phyloP scores from a whole-genome alignment of 345 rosid species.

The Hypericum androsaemum region DNA sequence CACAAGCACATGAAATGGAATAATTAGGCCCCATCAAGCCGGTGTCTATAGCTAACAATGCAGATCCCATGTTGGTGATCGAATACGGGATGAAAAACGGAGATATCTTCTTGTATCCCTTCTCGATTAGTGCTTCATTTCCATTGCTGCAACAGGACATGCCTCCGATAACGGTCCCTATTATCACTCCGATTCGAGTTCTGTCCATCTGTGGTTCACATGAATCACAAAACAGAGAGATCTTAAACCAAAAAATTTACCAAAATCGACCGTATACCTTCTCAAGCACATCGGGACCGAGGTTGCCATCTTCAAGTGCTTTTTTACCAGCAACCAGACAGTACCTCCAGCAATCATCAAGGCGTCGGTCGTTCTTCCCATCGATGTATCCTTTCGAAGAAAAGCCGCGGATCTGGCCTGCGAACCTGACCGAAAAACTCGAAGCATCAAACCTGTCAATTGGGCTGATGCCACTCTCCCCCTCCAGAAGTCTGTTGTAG shows the following conservation, averaged over 20 bases:
- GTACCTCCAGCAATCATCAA: slow-evolving; percentile 64
- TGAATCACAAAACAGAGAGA: not conserved
- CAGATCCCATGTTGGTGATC: slow-evolving; percentile 59
- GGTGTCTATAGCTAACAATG: slow-evolving; percentile 48
- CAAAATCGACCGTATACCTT: slow-evolving; percentile 15
- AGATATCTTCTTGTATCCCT: slow-evolving; percentile 47
- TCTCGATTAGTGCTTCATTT: slow-evolving; percentile 40
- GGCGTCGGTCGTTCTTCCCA: slow-evolving; percentile 56
- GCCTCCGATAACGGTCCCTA: slow-evolving; percentile 68
- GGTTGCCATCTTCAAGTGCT: slow-evolving; percentile 49
- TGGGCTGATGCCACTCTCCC: slow-evolving; percentile 54
- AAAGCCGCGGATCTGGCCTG: slow-evolving; percentile 50
- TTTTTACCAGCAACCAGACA: slow-evolving; percentile 51
- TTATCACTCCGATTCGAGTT: slow-evolving; percentile 46
- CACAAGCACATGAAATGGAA: slow-evolving; percentile 58
- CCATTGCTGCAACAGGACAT: slow-evolving; percentile 37
- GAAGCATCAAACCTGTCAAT: slow-evolving; percentile 61
- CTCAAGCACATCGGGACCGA: slow-evolving; percentile 36
- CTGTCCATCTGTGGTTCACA: slow-evolving; percentile 40
- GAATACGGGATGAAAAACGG: slow-evolving; percentile 60
- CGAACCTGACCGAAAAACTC: slow-evolving; percentile 42
- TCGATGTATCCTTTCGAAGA: slow-evolving; percentile 54
- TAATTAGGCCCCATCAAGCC: slow-evolving; percentile 63
- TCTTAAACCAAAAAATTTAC: not conserved
- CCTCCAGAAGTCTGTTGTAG: slow-evolving; percentile 48